These are phyloP conservation scores for Aspergillus fumigatiaffinis DNA, from an alignment of 2,329 filamentous ascomycete species.

Conservation along the genomic window DNA sequence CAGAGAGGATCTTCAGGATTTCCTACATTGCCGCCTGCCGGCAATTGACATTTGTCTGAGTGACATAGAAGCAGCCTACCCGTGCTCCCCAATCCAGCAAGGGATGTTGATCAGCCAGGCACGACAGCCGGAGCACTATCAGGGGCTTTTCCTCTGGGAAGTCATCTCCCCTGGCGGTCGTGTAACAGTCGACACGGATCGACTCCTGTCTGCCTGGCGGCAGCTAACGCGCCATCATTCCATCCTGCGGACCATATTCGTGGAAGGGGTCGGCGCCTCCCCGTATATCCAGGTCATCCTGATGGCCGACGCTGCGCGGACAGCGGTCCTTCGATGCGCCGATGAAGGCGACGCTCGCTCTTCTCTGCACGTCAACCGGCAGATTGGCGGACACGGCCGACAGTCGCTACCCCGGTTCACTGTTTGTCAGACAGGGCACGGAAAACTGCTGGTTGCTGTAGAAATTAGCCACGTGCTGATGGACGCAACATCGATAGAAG, in stretches of 20 bases:
- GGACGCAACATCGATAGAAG: not conserved
- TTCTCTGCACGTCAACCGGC: too few species aligned
- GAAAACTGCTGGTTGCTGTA: too few species aligned
- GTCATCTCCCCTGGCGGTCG: not conserved
- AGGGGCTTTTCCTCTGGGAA: not conserved
- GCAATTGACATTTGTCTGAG: not conserved
- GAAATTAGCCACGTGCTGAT: too few species aligned
- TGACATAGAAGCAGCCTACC: not conserved
- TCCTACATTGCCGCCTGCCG: not conserved
- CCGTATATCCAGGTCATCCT: constrained; percentile 21
- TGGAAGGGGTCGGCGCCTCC: constrained; percentile 10
- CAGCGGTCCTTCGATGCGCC: constrained; percentile 2
- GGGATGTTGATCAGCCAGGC: constrained; percentile 2
- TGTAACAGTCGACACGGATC: not conserved
- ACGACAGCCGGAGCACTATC: not conserved
- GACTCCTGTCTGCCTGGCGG: constrained; percentile 12
- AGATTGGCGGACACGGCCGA: not conserved
- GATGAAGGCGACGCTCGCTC: not conserved
- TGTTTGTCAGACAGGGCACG: too few species aligned
- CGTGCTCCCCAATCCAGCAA: not conserved
- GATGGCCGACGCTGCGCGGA: constrained; percentile 5
- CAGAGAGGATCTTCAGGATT: not conserved
- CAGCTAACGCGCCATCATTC: constrained; percentile 11
- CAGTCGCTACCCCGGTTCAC: too few species aligned
- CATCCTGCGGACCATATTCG: constrained; percentile 15